Percentiles rank a stretch among this genome's conserved stretches.
These are phyloP conservation scores for Septoria linicola DNA, from an alignment of 2,329 filamentous ascomycete species.

Conservation along the genomic window DNA sequence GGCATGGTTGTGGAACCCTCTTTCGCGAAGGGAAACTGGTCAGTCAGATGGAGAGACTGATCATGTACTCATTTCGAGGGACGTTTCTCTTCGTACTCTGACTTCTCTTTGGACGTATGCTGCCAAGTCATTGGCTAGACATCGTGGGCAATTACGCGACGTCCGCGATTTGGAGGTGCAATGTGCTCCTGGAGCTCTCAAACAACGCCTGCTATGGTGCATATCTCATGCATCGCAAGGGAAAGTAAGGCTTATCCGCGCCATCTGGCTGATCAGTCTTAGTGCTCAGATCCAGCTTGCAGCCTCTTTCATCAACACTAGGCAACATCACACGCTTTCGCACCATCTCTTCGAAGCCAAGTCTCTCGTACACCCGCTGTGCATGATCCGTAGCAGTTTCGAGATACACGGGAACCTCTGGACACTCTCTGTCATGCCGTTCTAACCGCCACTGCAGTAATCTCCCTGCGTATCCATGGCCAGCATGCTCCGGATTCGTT, in stretches of 20 bases:
- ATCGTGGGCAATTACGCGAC: too few species aligned
- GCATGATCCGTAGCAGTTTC: slow-evolving; percentile 12
- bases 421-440: slow-evolving; percentile 1
- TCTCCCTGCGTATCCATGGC: slow-evolving; percentile 8
- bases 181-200: too few species aligned
- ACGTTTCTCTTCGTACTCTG: too few species aligned
- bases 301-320: not conserved
- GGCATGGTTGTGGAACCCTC: slow-evolving; percentile 59
- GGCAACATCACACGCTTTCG: not conserved
- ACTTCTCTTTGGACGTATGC: too few species aligned
- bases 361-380: slow-evolving; percentile 11
- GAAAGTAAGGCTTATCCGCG: too few species aligned
- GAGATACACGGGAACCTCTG: slow-evolving; percentile 3
- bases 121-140: too few species aligned
- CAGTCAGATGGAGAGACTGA: slow-evolving; percentile 56
- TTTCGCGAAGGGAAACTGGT: slow-evolving; percentile 63
- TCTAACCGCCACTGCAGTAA: slow-evolving; percentile 1
- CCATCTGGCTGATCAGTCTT: too few species aligned
- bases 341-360: slow-evolving; percentile 10
- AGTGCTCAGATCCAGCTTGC: too few species aligned
- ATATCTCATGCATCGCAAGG: too few species aligned
- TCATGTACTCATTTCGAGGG: too few species aligned
- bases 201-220: too few species aligned
- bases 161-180: too few species aligned
- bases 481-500: slow-evolving; percentile 11